Base-by-base conservation (phyloP, 108 stramenopile genomes). In the Skeletonema tropicum region DNA sequence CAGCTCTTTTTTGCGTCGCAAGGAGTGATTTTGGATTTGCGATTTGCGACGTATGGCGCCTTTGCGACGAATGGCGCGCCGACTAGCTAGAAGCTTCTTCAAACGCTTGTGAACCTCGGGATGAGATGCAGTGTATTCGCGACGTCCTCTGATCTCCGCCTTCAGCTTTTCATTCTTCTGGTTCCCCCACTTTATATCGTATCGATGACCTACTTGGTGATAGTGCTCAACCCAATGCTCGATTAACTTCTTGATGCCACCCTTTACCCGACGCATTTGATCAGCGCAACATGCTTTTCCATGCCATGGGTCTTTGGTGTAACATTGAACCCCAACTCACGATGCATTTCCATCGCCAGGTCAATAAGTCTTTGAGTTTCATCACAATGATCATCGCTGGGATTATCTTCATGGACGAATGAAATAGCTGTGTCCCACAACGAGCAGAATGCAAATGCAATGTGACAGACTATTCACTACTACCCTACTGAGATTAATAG, bases 161-260 rank as follows among this genome's bases (percentile, higher is more conserved):
- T 48, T 48, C n/a, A 48, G 48, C 48, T 48, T 48, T 48, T 48
- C 48, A 48, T 48, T 48, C 48, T 48, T 48, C 48, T 48, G 48
- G 48, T 48, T 48, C 48, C 48, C 5, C 48, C 48, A 48, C 48
- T 48, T 48, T 48, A 57, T 14, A 25, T 73, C 73, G 35, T 64
- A 57, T 15, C 31, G 46, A 49, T 46, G 55, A 19, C 73, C 52
- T 36, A 32, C 36, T 55, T 73, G 73, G 57, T 73, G 63, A 35
- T 61, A 73, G 15, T 73, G 59, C 64, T 64, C 73, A 33, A 73
- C 52, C 73, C 73, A 73, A 35, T 73, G 52, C 45, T 73, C 63
- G 41, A 72, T 72, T 41, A 72, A 48, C 31, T 38, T 49, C n/a
- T 31, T 19, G 30, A 73, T 73, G 21, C 73, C 63, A 12, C 73